Base-by-base conservation (phyloP, 2,329 filamentous ascomycete genomes). In the Penicillium glabrum region DNA sequence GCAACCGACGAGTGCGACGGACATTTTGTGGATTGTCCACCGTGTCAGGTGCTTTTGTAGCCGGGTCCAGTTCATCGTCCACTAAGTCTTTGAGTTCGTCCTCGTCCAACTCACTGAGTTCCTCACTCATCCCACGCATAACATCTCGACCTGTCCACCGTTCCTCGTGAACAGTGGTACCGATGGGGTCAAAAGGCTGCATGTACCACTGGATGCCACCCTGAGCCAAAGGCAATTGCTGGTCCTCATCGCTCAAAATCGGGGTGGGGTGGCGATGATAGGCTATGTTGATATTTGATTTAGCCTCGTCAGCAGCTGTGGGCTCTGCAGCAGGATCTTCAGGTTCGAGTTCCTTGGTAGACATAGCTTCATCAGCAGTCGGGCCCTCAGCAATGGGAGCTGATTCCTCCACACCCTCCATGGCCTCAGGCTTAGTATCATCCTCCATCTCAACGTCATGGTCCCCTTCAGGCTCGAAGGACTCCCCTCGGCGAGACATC, bases 191-290 rank as follows among this genome's bases (percentile, higher is more conserved):
- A 69, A 96, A 96, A 9, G 85, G 83, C 68, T 90, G 85, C 57
- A 96, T 83, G 73, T 96, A 96, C 91, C 92, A 97, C 8, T 91
- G 86, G 13, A 96, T 80, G 33, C 93, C 93, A 56, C 93, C 93
- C 48, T 88, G 82, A 2, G 83, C 83, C 45, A 91, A 78, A 13
- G 83, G 78, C 35, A 72, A 67, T 53, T 77, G 76, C 51, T 77
- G 71, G 39, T 77, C 73, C n/a, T 71, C 73, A 55, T 76, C 70
- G 51, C 72, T 76, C 58, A 75, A 71, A 60, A 74, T 75, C 50
- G 72, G 76, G 39, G 73, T 81, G 43, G 80, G 59, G 76, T 80
- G 67, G 79, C 80, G 56, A 31, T 64, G 80, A 77, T 52, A 80
- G 80, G 56, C 76, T 80, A 60, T 21, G 50, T 59, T 46, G 27